Percentiles rank a stretch among this genome's conserved stretches.
phyloP scores from a whole-genome alignment of 2,329 filamentous ascomycete species.

The Fusarium sp. region DNA sequence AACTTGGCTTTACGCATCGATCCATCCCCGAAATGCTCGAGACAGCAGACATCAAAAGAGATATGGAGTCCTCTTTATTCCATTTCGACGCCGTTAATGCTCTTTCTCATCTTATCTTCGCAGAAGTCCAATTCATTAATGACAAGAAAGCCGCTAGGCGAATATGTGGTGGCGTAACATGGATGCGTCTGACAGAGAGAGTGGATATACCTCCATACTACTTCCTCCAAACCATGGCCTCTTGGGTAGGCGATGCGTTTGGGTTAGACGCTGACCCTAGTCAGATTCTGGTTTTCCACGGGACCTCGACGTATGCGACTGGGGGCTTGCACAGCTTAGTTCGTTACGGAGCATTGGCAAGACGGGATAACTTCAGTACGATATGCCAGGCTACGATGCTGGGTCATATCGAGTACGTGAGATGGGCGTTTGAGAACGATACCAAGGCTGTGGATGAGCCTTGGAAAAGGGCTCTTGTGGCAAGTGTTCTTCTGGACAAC shows the following conservation, averaged over 20 bases:
- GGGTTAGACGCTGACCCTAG: neutral
- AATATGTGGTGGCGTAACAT: neutral
- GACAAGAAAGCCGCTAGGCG: neutral
- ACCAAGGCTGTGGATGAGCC: neutral
- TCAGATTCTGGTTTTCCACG: neutral
- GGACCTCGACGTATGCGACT: neutral
- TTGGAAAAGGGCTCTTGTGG: neutral
- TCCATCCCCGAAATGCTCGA: constrained; percentile 11
- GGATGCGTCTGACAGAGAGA: neutral
- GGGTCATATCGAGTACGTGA: neutral
- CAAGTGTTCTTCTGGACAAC: neutral
- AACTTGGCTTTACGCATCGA: neutral
- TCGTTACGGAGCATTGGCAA: neutral
- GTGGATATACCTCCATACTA: neutral
- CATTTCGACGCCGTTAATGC: neutral
- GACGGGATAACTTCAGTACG: neutral
- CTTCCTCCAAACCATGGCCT: neutral
- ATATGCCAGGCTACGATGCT: neutral
- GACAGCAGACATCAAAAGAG: neutral
- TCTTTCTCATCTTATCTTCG: neutral
- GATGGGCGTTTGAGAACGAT: neutral
- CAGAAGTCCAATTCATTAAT: neutral
- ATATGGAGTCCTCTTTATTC: neutral
- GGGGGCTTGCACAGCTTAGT: neutral
- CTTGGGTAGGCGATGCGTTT: neutral